Evolutionary conservation across 2,329 filamentous ascomycete genomes (phyloP).

Genomic region (Graphiopsis chlorocephala): DNA sequence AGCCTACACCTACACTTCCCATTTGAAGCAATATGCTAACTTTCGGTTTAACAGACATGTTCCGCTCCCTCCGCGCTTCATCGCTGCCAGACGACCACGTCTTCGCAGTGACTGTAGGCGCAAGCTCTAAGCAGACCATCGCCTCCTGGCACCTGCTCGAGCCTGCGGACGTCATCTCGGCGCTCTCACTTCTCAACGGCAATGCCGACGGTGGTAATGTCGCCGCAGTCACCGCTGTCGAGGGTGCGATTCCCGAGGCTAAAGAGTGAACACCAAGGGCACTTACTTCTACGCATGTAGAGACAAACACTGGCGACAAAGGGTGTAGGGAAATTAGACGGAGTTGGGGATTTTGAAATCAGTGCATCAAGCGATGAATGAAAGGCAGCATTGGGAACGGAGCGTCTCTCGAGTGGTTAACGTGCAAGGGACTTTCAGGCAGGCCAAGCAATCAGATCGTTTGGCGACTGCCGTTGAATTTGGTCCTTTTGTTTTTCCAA

Average conservation of each 20-base stretch:
- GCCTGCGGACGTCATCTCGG: constrained; percentile 74
- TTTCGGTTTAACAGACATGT: constrained; percentile 58
- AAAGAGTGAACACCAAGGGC: background rate
- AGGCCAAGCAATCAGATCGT: background rate
- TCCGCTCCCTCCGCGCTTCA: constrained; percentile 69
- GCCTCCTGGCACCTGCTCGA: constrained; percentile 89
- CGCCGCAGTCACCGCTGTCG: constrained; percentile 31
- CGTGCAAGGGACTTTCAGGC: background rate
- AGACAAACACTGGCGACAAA: background rate
- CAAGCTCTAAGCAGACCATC: constrained; percentile 86
- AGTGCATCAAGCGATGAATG: background rate
- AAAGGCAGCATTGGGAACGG: background rate
- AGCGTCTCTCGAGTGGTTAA: background rate
- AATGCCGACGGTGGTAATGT: constrained; percentile 30
- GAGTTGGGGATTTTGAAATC: background rate
- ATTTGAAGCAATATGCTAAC: constrained; percentile 25
- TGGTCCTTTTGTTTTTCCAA: background rate
- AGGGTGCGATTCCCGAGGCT: constrained; percentile 28
- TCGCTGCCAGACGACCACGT: constrained; percentile 63
- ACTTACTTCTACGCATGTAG: background rate
- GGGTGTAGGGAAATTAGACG: background rate
- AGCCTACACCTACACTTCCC: constrained; percentile 19
- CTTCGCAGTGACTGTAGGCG: constrained; percentile 88
- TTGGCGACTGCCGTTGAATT: background rate
- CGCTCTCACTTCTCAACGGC: constrained; percentile 35